Evolutionary conservation across 2,329 filamentous ascomycete species (phyloP).

Genomic region (Botrytis hyacinthi): DNA sequence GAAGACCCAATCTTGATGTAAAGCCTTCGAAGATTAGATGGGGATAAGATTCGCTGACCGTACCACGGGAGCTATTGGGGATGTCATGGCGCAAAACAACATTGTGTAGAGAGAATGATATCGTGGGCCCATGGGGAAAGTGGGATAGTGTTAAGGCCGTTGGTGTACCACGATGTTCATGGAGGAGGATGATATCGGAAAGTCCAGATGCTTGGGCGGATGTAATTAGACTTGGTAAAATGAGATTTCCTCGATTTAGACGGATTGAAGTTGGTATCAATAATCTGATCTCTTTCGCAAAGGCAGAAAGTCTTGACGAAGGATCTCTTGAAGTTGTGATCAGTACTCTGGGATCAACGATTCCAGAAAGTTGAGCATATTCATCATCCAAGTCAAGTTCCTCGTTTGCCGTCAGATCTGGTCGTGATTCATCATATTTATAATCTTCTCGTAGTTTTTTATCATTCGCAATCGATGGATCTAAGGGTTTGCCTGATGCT

Average conservation of each 20-base stretch:
- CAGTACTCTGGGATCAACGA: constrained; percentile 83
- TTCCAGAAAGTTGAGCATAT: constrained; percentile 85
- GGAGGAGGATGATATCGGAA: constrained; percentile 80
- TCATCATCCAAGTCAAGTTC: constrained; percentile 80
- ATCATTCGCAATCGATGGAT: constrained; percentile 81
- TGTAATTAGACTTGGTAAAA: constrained; percentile 79
- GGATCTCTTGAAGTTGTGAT: constrained; percentile 91
- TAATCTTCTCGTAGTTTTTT: constrained; percentile 80
- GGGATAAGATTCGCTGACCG: constrained; percentile 87
- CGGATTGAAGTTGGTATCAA: constrained; percentile 82
- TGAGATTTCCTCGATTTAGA: constrained; percentile 86
- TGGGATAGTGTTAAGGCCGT: constrained; percentile 86
- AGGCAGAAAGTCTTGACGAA: constrained; percentile 78
- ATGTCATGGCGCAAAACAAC: constrained; percentile 92
- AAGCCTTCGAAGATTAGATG: constrained; percentile 97
- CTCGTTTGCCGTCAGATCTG: constrained; percentile 65
- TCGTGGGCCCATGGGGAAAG: constrained; percentile 83
- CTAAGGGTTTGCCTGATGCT: constrained; percentile 83
- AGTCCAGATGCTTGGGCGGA: constrained; percentile 79
- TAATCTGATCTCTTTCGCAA: constrained; percentile 87
- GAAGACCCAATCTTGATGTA: constrained; percentile 71
- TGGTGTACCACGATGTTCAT: constrained; percentile 90
- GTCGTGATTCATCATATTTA: constrained; percentile 85
- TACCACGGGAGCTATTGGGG: constrained; percentile 80
- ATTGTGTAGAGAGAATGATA: constrained; percentile 86